Percentiles rank a stretch among this genome's conserved stretches.
These are phyloP conservation scores for Mycena alexandri DNA, from an alignment of 768 basidiomycete species.

Conservation along the genomic window DNA sequence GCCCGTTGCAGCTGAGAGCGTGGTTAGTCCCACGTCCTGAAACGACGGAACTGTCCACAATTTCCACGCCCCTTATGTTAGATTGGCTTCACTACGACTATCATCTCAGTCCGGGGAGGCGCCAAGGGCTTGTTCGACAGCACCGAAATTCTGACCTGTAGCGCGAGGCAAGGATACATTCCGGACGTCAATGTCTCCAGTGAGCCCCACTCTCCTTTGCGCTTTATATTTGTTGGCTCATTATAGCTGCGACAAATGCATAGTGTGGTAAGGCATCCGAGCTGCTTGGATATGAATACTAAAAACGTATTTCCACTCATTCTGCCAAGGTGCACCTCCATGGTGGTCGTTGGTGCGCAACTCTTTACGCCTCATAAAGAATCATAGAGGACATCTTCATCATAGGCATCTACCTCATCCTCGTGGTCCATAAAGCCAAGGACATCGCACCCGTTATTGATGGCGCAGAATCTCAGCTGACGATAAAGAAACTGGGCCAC, in stretches of 20 bases:
- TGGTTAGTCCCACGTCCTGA: constrained; percentile 20
- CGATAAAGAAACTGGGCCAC: constrained; percentile 18
- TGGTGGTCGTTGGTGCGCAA: constrained; percentile 21
- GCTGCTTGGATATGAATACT: constrained; percentile 18
- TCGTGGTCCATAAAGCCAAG: constrained; percentile 18
- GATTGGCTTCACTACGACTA: constrained; percentile 24
- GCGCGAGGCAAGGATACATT: constrained; percentile 16
- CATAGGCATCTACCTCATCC: constrained; percentile 23
- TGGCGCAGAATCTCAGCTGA: constrained; percentile 19
- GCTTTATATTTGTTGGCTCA: constrained; percentile 15
- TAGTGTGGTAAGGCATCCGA: constrained; percentile 23
- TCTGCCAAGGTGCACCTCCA: constrained; percentile 22
- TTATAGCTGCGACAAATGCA: constrained; percentile 7
- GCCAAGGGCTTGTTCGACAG: constrained; percentile 20
- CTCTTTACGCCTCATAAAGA: constrained; percentile 16
- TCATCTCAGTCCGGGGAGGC: constrained; percentile 17
- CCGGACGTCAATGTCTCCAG: constrained; percentile 26
- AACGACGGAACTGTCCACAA: constrained; percentile 13
- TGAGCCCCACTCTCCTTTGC: constrained; percentile 18
- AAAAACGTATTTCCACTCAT: constrained; percentile 1
- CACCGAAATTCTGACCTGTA: constrained; percentile 20
- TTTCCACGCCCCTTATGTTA: constrained; percentile 15
- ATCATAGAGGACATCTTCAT: constrained; percentile 20
- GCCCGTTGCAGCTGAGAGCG: constrained; percentile 20
- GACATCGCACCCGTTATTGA: constrained; percentile 22